Conservation (phyloP, 192 early-diverging fungal genomes). For the Chytriomyces hyalinus region DNA sequence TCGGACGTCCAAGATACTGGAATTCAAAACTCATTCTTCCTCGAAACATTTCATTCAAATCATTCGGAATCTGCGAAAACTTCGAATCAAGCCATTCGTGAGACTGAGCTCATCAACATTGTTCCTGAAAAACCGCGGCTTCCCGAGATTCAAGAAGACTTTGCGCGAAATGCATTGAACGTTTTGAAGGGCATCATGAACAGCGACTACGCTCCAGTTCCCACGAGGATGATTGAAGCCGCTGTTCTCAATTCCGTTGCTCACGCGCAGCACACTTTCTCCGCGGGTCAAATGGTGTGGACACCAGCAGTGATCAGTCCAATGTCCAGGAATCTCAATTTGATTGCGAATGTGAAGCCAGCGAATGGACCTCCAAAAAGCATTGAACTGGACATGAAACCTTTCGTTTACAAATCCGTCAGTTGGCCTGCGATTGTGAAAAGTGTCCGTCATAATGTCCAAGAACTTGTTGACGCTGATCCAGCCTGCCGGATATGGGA, state of each 20-base stretch:
- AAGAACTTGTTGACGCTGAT: background rate
- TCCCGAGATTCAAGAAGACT: background rate
- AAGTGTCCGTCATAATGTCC: background rate
- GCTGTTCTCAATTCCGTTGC: background rate
- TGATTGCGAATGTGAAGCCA: background rate
- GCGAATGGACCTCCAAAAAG: background rate
- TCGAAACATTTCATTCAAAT: no score
- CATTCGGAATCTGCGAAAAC: no score
- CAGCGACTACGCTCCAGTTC: background rate
- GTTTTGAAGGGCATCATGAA: background rate
- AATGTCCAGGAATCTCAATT: background rate
- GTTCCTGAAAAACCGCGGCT: background rate
- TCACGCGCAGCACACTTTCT: background rate
- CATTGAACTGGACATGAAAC: background rate
- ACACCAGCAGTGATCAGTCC: background rate
- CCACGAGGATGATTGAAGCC: background rate
- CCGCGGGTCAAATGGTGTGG: conserved; percentile 1
- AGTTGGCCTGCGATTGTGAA: background rate
- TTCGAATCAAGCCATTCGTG: no score
- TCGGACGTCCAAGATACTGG: no score
- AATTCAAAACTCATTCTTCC: no score
- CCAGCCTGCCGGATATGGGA: background rate
- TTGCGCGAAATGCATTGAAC: background rate
- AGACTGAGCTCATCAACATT: no score
- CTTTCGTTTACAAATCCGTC: background rate